Evolutionary conservation across 108 stramenopile species (phyloP), one percentile per base, ranked within the genome.

Genomic region (Hondaea fermentalgiana): DNA sequence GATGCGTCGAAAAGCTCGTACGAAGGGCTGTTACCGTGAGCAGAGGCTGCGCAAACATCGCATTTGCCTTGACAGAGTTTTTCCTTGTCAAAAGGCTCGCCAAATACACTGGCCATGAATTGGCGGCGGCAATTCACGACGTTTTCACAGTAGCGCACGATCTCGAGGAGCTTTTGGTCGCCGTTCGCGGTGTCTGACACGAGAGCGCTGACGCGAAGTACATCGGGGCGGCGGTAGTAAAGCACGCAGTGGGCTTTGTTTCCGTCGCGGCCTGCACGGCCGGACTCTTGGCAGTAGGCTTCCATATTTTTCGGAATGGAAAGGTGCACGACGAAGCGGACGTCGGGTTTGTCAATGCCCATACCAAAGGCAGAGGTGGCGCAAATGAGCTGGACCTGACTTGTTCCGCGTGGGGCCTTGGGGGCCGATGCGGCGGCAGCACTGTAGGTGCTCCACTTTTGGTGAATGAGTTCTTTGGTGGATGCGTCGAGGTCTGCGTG

Each of bases 261-360:
- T n/a, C 97, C 97, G 89, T 94, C 98, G 44, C 98, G 91, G 23
- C 98, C 98, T 3, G 98, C 98, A 59, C 99, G 94, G 42, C 99
- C 99, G 49, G 95, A 96, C 90, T 98, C 97, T 92, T 97, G 57
- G 64, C 55, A 88, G 58, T 88, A 93, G 91, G 98, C 97, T n/a
- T 98, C 98, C 42, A 99, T 96, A 8, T 95, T 95, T 92, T 99
- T 99, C 59, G 98, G 98, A 95, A 98, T 97, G 49, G 96, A 95
- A 92, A 95, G 96, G 90, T 99, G 99, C 72, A 98, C 97, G 44
- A 99, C 99, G 91, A 97, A 99, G 8, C 98, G 93, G 44, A 99
- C 98, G 90, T 95, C 94, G 47, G 92, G 94, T 60, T 95, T 95
- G 71, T 95, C 94, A 59, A 95, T 92, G 72, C 95, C 94, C 95